Base-by-base conservation (phyloP, 805 yeast species). In the Cyberlindnera euphorbiae region DNA sequence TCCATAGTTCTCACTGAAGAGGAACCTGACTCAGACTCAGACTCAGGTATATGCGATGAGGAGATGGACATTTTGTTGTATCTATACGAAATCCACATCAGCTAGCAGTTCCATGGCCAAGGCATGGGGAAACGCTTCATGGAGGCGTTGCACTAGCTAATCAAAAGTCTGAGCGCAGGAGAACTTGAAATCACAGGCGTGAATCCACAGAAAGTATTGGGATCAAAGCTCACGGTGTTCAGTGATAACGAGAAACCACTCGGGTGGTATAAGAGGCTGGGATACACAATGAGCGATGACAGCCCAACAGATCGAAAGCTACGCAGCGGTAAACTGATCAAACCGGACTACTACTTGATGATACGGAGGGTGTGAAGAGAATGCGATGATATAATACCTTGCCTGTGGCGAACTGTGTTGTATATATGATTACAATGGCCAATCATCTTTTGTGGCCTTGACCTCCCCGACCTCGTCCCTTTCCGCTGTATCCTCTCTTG, bases 41-140 rank as follows among this genome's bases (percentile, higher is more conserved):
- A n/a, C n/a, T n/a, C n/a, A n/a, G n/a, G n/a, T n/a, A n/a, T n/a
- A n/a, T n/a, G n/a, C n/a, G n/a, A n/a, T n/a, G n/a, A 73, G 33
- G 58, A 60, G 19, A 66, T 54, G 8, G 42, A 49, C 7, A 53
- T 61, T 32, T 69, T 67, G 12, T 38, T 77, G 8, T 78, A 77
- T 45, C 57, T 78, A 8, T 78, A 74, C 45, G 84, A 78, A 49
- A 70, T 78, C 25, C 84, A 78, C 36, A 53, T 77, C 0, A 21
- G 38, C 2, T 59, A 62, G 2, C 12, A 32, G 9, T 61, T 43
- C 38, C 72, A 74, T 32, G 56, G 58, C 1, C 25, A 30, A 3
- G 47, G 55, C 8, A 18, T 68, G 1, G 84, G 83, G 0, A 31
- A 64, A 0, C 13, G 13, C 9, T 42, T 76, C n/a, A 55, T 77